Evolutionary conservation across 805 yeast genomes (phyloP).

Genomic region (Saccharomycopsis schoenii): DNA sequence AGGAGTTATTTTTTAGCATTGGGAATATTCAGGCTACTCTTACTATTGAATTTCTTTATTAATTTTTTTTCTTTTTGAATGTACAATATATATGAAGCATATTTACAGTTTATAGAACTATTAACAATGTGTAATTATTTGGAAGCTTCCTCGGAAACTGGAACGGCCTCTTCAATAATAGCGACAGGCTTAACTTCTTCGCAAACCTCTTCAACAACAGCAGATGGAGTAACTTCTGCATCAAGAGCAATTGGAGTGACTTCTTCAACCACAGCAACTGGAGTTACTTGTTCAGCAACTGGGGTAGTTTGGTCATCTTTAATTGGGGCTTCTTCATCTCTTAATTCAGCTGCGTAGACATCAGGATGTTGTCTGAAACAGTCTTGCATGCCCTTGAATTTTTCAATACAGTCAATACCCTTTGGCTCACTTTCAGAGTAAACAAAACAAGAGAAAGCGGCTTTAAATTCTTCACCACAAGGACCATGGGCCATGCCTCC

Average conservation of each 20-base stretch:
- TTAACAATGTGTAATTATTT: not conserved
- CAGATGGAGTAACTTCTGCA: slow-evolving; percentile 10
- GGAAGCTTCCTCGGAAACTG: not conserved
- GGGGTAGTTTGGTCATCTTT: slow-evolving; percentile 18
- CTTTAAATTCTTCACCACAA: slow-evolving; percentile 92
- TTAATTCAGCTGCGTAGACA: slow-evolving; percentile 81
- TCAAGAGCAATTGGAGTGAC: slow-evolving; percentile 15
- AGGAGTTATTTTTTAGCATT: too few relatives aligned
- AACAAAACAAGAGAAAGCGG: slow-evolving; percentile 90
- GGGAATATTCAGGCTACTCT: too few relatives aligned
- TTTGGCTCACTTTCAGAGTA: slow-evolving; percentile 92
- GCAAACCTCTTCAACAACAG: slow-evolving; percentile 16
- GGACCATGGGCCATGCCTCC: slow-evolving; percentile 98
- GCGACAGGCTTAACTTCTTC: not conserved
- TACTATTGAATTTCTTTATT: not conserved
- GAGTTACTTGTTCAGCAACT: slow-evolving; percentile 11
- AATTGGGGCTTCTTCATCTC: slow-evolving; percentile 57
- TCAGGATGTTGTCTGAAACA: slow-evolving; percentile 94
- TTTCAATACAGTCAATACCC: slow-evolving; percentile 89
- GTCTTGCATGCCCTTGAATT: slow-evolving; percentile 83
- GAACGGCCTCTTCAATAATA: slow-evolving; percentile 2
- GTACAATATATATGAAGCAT: not conserved
- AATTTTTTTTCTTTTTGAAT: not conserved
- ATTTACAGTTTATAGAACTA: not conserved
- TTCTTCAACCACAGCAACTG: slow-evolving; percentile 17